phyloP scores from a whole-genome alignment of 331 rosid species.

The Quercus tomentella region DNA sequence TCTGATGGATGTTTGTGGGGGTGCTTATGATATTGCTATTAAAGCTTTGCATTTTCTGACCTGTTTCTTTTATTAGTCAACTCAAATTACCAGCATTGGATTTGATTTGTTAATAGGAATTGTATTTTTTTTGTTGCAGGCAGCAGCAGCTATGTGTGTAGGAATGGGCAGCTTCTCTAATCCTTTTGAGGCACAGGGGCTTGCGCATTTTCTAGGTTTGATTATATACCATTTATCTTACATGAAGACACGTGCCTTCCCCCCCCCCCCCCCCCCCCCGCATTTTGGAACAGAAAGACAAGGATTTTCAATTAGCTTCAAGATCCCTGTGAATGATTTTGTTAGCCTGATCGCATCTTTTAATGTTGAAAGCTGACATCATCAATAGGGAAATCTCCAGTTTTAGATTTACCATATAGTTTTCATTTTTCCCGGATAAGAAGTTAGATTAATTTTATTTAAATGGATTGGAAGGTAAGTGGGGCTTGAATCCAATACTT shows the following conservation, averaged over 20 bases:
- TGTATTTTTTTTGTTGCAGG: constrained; percentile 43
- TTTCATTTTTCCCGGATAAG: too few relatives aligned
- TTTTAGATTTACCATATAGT: too few relatives aligned
- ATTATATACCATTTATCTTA: constrained; percentile 1
- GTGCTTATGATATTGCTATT: neutral
- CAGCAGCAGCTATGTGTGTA: constrained; percentile 96
- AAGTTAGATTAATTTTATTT: too few relatives aligned
- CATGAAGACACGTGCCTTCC: neutral
- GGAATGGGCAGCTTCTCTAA: constrained; percentile 92
- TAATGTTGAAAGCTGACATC: neutral
- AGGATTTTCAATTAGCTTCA: too few relatives aligned
- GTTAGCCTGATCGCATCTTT: neutral
- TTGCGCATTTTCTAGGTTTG: constrained; percentile 88
- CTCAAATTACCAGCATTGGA: constrained; percentile 1
- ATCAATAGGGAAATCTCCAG: neutral
- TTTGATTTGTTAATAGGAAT: constrained; percentile 1
- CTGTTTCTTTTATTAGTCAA: neutral
- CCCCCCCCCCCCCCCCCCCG: too few relatives aligned
- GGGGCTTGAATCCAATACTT: neutral
- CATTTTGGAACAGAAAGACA: too few relatives aligned
- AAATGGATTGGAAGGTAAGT: too few relatives aligned
- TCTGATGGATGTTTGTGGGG: neutral
- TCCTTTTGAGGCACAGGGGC: constrained; percentile 93
- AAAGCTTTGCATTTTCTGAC: neutral
- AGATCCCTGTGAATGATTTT: neutral